phyloP scores from a whole-genome alignment of 805 yeast genomes.

The Ogataea pignaliae region DNA sequence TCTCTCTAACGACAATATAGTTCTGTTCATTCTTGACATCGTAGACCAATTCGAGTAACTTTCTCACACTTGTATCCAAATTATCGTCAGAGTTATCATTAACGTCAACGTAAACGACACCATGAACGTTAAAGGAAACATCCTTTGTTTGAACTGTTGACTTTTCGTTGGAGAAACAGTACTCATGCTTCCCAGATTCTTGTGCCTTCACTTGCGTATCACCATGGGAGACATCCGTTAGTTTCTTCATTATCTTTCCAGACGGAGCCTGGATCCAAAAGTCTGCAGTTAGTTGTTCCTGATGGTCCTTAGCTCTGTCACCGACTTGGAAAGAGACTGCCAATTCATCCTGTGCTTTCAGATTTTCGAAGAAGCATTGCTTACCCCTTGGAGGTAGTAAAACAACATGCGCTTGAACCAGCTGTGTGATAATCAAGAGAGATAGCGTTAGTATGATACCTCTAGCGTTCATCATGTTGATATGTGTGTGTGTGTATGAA shows the following conservation, averaged over 20 bases:
- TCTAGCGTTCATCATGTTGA: neutral
- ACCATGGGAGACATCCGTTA: constrained; percentile 69
- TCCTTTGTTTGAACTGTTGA: constrained; percentile 72
- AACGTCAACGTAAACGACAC: constrained; percentile 79
- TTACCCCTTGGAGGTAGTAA: constrained; percentile 78
- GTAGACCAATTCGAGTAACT: constrained; percentile 67
- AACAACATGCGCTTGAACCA: constrained; percentile 65
- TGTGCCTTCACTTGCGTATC: constrained; percentile 66
- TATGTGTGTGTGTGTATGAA: neutral
- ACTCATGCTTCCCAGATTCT: constrained; percentile 68
- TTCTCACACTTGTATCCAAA: constrained; percentile 78
- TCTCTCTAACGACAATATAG: constrained; percentile 91
- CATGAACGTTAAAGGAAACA: constrained; percentile 92
- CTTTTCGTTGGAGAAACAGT: constrained; percentile 89
- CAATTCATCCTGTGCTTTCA: constrained; percentile 80
- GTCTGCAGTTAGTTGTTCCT: constrained; percentile 62
- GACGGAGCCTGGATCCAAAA: constrained; percentile 46
- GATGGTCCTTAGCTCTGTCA: constrained; percentile 71
- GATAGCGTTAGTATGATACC: constrained; percentile 6
- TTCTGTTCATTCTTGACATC: constrained; percentile 91
- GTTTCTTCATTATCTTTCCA: constrained; percentile 46
- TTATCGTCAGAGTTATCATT: constrained; percentile 64
- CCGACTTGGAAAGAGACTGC: constrained; percentile 92
- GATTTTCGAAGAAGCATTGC: constrained; percentile 81
- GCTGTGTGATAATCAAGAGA: constrained; percentile 11